Base-by-base conservation (phyloP, 179 eudicot species). In the Spinacia oleracea region DNA sequence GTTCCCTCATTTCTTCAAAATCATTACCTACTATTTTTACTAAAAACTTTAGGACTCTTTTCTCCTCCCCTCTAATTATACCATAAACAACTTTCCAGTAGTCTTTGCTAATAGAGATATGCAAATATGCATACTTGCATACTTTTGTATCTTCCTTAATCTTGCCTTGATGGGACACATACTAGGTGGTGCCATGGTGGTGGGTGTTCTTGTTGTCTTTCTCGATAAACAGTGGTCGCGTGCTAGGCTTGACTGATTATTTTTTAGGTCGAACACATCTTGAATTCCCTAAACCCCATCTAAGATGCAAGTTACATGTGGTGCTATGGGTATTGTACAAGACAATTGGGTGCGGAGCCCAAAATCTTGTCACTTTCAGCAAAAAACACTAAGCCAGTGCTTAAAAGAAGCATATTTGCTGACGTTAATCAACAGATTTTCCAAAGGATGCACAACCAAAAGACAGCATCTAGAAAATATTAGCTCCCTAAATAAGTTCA, bases 401-500 rank as follows among this genome's bases (percentile, higher is more conserved):
- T 4, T 60, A 9, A 67, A 40, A 67, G 48, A 38, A 42, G 31
- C 16, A 11, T 23, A 11, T 18, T 18, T 12, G 6, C 68, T 4
- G 68, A 32, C 68, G 3, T 35, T 35, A 67, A 67, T 15, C 43
- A 16, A 6, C 11, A 43, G 15, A 35, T 14, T 59, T 78, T 38
- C 76, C 21, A 11, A 62, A 67, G 51, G 55, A 27, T 15, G 14
- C 51, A 70, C 18, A 46, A 27, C n/a, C n/a, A 70, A 45, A 63
- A 38, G 46, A n/a, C 35, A 32, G 72, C 42, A 4, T 21, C 63
- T 31, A 70, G 32, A 55, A 27, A 20, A 8, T 20, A 79, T 38
- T n/a, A 73, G 53, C 73, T 73, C 38, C 31, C 16, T 42, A 51
- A 5, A 27, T 64, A 73, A 51, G 73, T 27, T 51, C 56, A 23